These are phyloP conservation scores for Colletotrichum coccodes DNA, from an alignment of 2,329 filamentous ascomycete species.

Conservation along the genomic window DNA sequence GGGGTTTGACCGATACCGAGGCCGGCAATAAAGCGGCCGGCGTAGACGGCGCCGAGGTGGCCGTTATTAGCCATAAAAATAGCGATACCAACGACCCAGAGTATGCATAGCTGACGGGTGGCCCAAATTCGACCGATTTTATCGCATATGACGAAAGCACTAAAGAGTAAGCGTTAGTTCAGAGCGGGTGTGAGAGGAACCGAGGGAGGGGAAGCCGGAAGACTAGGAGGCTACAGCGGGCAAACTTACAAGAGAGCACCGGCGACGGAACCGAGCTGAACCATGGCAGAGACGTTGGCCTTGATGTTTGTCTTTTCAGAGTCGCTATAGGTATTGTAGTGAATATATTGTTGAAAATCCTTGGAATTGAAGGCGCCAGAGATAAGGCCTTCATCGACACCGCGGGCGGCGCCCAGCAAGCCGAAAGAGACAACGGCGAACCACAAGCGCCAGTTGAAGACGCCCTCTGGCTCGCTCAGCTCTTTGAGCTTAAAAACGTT, in stretches of 20 bases:
- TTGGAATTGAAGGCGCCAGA: slow-evolving; percentile 75
- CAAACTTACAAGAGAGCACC: slow-evolving; percentile 68
- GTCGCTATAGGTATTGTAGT: slow-evolving; percentile 62
- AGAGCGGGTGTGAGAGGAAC: no score
- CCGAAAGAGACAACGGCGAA: slow-evolving; percentile 80
- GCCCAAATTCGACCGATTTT: slow-evolving; percentile 72
- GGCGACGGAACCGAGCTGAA: slow-evolving; percentile 80
- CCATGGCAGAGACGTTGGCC: slow-evolving; percentile 83
- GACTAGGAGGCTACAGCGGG: no score
- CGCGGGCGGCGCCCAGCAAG: slow-evolving; percentile 80
- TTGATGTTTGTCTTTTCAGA: slow-evolving; percentile 73
- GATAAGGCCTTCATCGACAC: slow-evolving; percentile 85
- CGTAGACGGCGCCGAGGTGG: slow-evolving; percentile 67
- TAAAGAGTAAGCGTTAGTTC: slow-evolving; percentile 38
- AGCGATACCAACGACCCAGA: slow-evolving; percentile 68
- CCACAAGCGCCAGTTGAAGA: slow-evolving; percentile 83
- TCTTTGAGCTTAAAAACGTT: slow-evolving; percentile 73
- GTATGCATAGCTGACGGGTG: slow-evolving; percentile 64
- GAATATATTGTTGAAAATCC: slow-evolving; percentile 69
- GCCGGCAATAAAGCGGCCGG: slow-evolving; percentile 73
- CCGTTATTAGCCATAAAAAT: slow-evolving; percentile 68
- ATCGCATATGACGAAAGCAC: slow-evolving; percentile 68
- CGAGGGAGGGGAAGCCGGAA: no score
- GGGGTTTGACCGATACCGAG: slow-evolving; percentile 74
- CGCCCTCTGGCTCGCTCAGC: slow-evolving; percentile 73